Base-by-base conservation (phyloP, 495 filamentous ascomycete species). In the Pseudevernia furfuracea region DNA sequence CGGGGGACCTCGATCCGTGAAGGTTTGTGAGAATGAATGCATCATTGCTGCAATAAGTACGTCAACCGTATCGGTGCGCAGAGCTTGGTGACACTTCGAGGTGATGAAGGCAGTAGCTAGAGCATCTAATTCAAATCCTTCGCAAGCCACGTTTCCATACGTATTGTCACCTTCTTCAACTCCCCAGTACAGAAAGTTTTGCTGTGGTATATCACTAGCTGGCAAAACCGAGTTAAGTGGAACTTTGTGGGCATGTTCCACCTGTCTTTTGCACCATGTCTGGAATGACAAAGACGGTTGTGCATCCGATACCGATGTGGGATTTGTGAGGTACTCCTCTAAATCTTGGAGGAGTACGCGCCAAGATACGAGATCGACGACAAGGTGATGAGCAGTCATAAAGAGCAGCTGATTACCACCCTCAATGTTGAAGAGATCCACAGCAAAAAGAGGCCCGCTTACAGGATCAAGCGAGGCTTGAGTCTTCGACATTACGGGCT, bases 321-420 rank as follows among this genome's bases (percentile, higher is more conserved):
- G 78, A 49, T 79, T 77, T n/a, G 78, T 65, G 6, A 91, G 70
- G 2, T 88, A 64, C 23, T 87, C 82, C 65, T 89, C 87, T 46
- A 90, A 64, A 59, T 91, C 88, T 58, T 86, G 78, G 19, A 87
- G 75, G 11, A 91, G 83, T 25, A 88, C 78, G 25, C 82, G 77
- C 87, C 86, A 90, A 0, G 88, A 90, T 12, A 87, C 82, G 37
- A 88, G 81, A 64, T 91, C 88, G 37, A 90, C 79, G 5, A 87
- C 85, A 1, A 89, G 72, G 66, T 89, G 88, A 67, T 90, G 87
- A 4, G 81, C 85, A 11, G 80, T 78, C 70, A 91, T 75, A 37
- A 86, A 88, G n/a, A 90, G 65, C 12, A 85, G 68, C 44, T 81
- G 78, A 15, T 74, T 72, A 25, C 71, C 59, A 12, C 81, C 78